Conservation (phyloP, 805 yeast genomes). For the Kregervanrija fluxuum region DNA sequence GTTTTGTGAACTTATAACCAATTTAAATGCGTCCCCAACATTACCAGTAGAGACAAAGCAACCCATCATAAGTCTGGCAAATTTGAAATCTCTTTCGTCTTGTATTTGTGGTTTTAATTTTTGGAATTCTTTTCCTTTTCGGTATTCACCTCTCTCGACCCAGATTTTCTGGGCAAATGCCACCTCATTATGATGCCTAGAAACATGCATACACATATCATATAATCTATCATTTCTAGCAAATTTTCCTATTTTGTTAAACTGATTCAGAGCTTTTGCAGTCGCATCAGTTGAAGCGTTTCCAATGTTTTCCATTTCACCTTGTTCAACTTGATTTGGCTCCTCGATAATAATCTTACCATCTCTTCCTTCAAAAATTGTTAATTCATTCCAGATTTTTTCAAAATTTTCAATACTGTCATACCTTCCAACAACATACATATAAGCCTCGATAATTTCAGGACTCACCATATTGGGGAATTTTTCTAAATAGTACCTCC, state of each 20-base stretch:
- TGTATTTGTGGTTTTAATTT: conserved; percentile 29
- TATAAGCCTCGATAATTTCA: conserved; percentile 41
- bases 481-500: conserved; percentile 45
- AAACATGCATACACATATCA: conserved; percentile 58
- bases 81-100: conserved; percentile 48
- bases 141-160: conserved; percentile 70
- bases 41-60: conserved; percentile 48
- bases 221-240: conserved; percentile 45
- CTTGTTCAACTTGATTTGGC: conserved; percentile 6
- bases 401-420: conserved; percentile 31
- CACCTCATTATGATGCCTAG: conserved; percentile 45
- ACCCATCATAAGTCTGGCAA: conserved; percentile 66
- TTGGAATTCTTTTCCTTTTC: conserved; percentile 49
- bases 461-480: conserved; percentile 36
- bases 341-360: conserved; percentile 19
- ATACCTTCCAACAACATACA: conserved; percentile 38
- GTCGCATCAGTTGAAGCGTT: conserved; percentile 10
- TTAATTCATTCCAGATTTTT: conserved; percentile 28
- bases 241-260: conserved; percentile 18
- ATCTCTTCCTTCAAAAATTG: conserved; percentile 27
- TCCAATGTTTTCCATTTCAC: conserved; percentile 10
- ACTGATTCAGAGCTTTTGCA: conserved; percentile 1
- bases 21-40: conserved; percentile 61
- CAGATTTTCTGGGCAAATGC: conserved; percentile 61
- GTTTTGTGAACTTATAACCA: conserved; percentile 58